phyloP scores from a whole-genome alignment of 2,329 filamentous ascomycete genomes.

The Zymoseptoria pseudotritici region DNA sequence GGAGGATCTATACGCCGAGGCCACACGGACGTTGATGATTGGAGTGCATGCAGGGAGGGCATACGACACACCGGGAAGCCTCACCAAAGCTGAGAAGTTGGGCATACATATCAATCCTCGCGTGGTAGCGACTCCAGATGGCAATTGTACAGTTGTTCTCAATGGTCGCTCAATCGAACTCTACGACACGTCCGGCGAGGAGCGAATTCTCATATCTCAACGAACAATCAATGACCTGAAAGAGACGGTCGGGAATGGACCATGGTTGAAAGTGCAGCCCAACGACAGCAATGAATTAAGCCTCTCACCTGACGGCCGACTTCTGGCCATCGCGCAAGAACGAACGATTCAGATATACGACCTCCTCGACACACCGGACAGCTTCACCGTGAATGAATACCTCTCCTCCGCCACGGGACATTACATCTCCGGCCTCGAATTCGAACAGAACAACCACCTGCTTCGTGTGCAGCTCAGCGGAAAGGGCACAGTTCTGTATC shows the following conservation, averaged over 20 bases:
- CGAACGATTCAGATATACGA: conserved; percentile 31
- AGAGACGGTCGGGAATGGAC: conserved; percentile 26
- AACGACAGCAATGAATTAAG: conserved; percentile 26
- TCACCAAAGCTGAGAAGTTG: conserved; percentile 11
- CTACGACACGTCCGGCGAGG: conserved; percentile 21
- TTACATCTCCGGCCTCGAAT: conserved; percentile 29
- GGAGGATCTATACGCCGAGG: conserved; percentile 23
- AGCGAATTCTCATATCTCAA: conserved; percentile 15
- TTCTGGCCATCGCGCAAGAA: conserved; percentile 30
- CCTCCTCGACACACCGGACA: conserved; percentile 22
- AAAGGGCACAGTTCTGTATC: conserved; percentile 29
- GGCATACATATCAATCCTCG: conserved; percentile 15
- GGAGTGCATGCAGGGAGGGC: conserved; percentile 20
- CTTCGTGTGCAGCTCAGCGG: conserved; percentile 28
- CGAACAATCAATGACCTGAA: conserved; percentile 27
- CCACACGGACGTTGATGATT: conserved; percentile 27
- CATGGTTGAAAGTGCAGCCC: conserved; percentile 27
- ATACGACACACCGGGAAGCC: conserved; percentile 12
- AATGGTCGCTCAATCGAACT: conserved; percentile 25
- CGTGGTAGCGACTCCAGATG: conserved; percentile 19
- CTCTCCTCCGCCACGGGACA: conserved; percentile 27
- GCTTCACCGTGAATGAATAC: conserved; percentile 27
- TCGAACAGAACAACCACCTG: conserved; percentile 27
- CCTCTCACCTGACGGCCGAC: conserved; percentile 24
- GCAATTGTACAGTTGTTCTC: conserved; percentile 21